Conservation (phyloP, 805 yeast genomes). For the Wickerhamiella azyma region DNA sequence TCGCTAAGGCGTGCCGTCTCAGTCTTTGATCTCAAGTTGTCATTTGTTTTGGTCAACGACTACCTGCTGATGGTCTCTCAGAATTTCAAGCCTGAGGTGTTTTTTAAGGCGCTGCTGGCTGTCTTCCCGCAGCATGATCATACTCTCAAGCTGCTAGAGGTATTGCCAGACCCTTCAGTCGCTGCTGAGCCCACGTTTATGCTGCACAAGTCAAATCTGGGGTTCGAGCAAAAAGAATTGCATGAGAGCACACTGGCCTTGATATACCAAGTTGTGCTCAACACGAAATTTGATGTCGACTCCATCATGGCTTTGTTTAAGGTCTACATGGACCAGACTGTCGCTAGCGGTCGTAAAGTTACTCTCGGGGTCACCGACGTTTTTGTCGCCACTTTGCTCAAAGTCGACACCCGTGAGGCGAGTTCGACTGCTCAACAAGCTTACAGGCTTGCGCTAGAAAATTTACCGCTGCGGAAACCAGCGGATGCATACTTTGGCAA, state of each 20-base stretch:
- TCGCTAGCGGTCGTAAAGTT: neutral
- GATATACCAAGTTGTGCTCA: slow-evolving; percentile 20
- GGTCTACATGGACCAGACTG: slow-evolving; percentile 9
- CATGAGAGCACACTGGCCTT: slow-evolving; percentile 18
- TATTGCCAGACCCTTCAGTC: neutral
- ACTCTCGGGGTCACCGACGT: slow-evolving; percentile 15
- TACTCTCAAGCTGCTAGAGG: slow-evolving; percentile 11
- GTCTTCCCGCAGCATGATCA: slow-evolving; percentile 16
- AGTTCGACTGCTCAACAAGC: slow-evolving; percentile 16
- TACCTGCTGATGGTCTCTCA: slow-evolving; percentile 17
- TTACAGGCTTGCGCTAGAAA: slow-evolving; percentile 12
- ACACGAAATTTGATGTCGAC: slow-evolving; percentile 13
- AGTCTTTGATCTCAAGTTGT: slow-evolving; percentile 11
- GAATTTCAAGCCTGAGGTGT: slow-evolving; percentile 15
- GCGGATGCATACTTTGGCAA: neutral
- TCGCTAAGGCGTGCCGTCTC: slow-evolving; percentile 13
- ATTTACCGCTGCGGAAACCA: slow-evolving; percentile 8
- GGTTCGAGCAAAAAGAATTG: neutral
- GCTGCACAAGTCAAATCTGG: neutral
- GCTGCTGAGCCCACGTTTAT: neutral
- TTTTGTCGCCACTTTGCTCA: slow-evolving; percentile 18
- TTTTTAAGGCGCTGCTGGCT: slow-evolving; percentile 10
- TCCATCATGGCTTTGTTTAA: slow-evolving; percentile 13
- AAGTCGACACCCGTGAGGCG: slow-evolving; percentile 7
- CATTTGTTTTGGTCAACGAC: slow-evolving; percentile 17